Evolutionary conservation across 257 asterid genomes (phyloP), one percentile per base, ranked within the genome.

Genomic region (Rubia yunnanensis): DNA sequence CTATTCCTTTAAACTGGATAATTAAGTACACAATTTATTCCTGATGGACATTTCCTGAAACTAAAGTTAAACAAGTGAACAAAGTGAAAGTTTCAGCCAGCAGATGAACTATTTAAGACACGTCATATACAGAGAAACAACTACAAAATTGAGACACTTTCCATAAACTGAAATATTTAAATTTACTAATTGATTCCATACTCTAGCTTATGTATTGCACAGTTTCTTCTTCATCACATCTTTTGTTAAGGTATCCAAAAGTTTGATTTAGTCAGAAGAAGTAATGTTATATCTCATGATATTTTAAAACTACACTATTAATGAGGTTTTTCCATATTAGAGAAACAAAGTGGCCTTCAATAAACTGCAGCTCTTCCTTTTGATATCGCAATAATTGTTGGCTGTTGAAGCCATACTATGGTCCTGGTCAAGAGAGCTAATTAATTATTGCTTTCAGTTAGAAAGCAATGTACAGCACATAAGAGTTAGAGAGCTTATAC

Each of bases 401-500:
- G 48, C 63, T 48, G 60, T 63, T 41, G 63, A 53, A 60, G 63
- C 24, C 54, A 64, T 50, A 26, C 56, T 38, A 49, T 3, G 15
- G 11, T 65, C 73, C 64, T 52, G 53, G 50, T 63, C 69, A 73
- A 60, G 69, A 53, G 64, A 57, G 35, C 58, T 48, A 20, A 64
- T 64, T 65, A 72, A 48, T 24, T 72, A 39, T 49, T 60, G 36
- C 36, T 48, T 52, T 67, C 64, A 32, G 44, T 39, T 9, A 7
- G 24, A 68, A 67, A 18, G 61, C 9, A 48, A 63, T n/a, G 13
- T 35, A 27, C 52, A 20, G n/a, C 20, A 63, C 53, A 20, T 34
- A 50, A 53, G 70, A 67, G 54, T 10, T 60, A 58, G 67, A 54
- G 62, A 56, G 60, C 23, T 64, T 67, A 61, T 70, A 92, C 98